Conservation (phyloP, 306 rosid species). For the Inga leiocalycina region DNA sequence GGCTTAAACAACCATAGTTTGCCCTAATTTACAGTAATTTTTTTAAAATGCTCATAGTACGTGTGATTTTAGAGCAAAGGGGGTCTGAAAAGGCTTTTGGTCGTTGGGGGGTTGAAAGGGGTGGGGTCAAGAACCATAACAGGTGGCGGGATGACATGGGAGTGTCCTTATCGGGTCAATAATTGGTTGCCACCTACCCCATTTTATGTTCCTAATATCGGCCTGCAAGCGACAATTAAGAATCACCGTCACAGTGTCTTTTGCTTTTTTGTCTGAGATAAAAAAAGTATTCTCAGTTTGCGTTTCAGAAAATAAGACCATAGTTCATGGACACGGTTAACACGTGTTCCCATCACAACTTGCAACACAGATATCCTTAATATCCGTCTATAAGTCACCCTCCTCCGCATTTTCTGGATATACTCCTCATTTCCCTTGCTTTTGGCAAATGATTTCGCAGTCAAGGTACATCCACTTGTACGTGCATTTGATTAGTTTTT, state of each 20-base stretch:
- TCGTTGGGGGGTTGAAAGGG: background rate
- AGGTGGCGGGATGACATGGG: slow-evolving; percentile 27
- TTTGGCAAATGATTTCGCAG: too few relatives aligned
- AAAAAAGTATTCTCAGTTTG: background rate
- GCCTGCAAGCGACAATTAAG: slow-evolving; percentile 2
- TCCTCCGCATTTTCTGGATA: background rate
- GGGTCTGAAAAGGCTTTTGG: background rate
- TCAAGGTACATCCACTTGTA: too few relatives aligned
- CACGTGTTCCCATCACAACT: background rate
- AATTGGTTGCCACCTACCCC: slow-evolving; percentile 11
- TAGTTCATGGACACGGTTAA: background rate
- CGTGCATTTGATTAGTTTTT: too few relatives aligned
- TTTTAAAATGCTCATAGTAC: background rate
- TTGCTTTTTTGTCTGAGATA: background rate
- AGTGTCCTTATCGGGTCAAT: background rate
- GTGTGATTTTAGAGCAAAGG: background rate
- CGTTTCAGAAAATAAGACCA: background rate
- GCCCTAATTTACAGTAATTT: too few relatives aligned
- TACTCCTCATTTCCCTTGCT: background rate
- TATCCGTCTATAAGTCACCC: background rate
- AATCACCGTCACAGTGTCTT: background rate
- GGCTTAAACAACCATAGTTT: too few relatives aligned
- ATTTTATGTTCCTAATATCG: background rate
- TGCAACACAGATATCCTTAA: background rate
- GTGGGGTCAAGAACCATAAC: background rate